These are phyloP conservation scores for Trichoderma atrobrunneum DNA, from an alignment of 2,329 filamentous ascomycete genomes.

Conservation along the genomic window DNA sequence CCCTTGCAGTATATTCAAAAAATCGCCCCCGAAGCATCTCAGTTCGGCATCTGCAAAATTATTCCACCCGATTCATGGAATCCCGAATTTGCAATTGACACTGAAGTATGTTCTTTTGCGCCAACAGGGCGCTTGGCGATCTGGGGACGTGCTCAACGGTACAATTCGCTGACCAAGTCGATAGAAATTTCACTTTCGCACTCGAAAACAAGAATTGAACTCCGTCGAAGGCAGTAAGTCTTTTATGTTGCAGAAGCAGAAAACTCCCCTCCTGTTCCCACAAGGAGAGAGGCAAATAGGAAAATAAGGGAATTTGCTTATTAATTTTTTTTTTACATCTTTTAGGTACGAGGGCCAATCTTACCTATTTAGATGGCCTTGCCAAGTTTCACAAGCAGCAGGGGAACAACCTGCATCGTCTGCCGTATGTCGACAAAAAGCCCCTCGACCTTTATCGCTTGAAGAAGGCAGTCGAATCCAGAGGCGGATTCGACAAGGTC, in stretches of 20 bases:
- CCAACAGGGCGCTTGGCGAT: neutral
- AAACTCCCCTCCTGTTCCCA: neutral
- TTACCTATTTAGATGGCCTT: slow-evolving; percentile 93
- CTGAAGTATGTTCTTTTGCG: slow-evolving; percentile 62
- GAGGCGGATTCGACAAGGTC: slow-evolving; percentile 92
- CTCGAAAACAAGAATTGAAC: slow-evolving; percentile 93
- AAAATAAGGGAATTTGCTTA: slow-evolving; percentile 33
- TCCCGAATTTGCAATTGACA: slow-evolving; percentile 92
- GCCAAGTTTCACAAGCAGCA: slow-evolving; percentile 97
- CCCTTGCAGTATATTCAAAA: slow-evolving; percentile 92
- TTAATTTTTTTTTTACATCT: slow-evolving; percentile 24
- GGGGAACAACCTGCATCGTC: slow-evolving; percentile 87
- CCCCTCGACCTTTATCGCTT: slow-evolving; percentile 92
- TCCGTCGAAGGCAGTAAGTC: slow-evolving; percentile 93
- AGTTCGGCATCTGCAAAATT: slow-evolving; percentile 93
- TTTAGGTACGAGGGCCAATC: slow-evolving; percentile 84
- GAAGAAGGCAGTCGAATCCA: slow-evolving; percentile 93
- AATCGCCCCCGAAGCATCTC: slow-evolving; percentile 78
- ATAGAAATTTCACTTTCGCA: slow-evolving; percentile 94
- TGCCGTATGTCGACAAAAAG: slow-evolving; percentile 96
- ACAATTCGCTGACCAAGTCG: slow-evolving; percentile 22
- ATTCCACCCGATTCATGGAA: slow-evolving; percentile 94
- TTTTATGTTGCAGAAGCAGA: neutral
- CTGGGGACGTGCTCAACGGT: neutral
- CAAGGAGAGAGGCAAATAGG: neutral